Evolutionary conservation across 257 asterid genomes (phyloP).

Genomic region (Pogostemon cablin): DNA sequence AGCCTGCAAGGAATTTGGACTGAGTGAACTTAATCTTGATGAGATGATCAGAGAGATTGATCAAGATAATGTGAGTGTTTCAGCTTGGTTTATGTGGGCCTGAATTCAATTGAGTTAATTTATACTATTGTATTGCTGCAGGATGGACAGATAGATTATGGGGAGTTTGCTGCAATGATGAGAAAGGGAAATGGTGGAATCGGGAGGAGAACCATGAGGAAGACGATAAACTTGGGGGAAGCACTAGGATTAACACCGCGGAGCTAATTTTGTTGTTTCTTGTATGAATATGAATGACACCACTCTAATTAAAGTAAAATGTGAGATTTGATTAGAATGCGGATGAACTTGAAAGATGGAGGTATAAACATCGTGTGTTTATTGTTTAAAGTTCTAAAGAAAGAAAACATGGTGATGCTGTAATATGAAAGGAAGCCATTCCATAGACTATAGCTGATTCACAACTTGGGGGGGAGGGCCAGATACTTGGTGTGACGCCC

Average conservation of each 20-base stretch:
- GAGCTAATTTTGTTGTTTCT: constrained; percentile 19
- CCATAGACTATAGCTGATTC: neutral
- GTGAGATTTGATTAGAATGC: too few relatives aligned
- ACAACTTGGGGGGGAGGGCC: constrained; percentile 60
- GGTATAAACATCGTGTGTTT: neutral
- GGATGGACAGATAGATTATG: constrained; percentile 68
- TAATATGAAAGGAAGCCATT: too few relatives aligned
- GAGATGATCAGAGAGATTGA: constrained; percentile 91
- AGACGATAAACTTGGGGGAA: constrained; percentile 56
- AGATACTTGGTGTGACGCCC: constrained; percentile 86
- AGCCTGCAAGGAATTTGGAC: constrained; percentile 90
- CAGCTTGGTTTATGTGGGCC: neutral
- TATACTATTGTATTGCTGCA: constrained; percentile 21
- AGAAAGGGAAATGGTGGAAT: constrained; percentile 60
- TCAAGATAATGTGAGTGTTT: constrained; percentile 75
- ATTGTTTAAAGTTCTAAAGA: too few relatives aligned
- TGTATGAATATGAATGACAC: neutral
- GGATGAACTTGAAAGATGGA: neutral
- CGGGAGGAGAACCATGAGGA: constrained; percentile 66
- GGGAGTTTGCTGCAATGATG: constrained; percentile 67
- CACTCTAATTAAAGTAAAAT: too few relatives aligned
- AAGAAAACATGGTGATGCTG: too few relatives aligned
- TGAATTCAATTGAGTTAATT: constrained; percentile 1
- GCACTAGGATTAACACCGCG: constrained; percentile 43
- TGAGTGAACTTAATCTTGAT: constrained; percentile 80